Conservation (phyloP, 768 basidiomycete species). For the Panus rudis region DNA sequence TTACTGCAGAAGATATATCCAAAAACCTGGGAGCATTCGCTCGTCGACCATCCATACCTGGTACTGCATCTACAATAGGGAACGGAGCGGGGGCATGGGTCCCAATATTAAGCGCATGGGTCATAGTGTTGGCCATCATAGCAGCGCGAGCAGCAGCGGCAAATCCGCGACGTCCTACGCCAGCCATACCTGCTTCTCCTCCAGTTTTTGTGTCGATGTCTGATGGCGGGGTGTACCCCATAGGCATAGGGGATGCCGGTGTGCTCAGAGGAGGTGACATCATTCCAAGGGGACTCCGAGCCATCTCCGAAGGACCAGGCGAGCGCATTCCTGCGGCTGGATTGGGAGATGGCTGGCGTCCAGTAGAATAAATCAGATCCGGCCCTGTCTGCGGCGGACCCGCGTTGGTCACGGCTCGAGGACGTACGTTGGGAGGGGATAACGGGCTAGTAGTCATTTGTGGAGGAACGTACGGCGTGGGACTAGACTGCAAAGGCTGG, state of each 20-base stretch:
- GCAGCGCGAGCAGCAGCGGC: constrained; percentile 65
- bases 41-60: constrained; percentile 25
- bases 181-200: constrained; percentile 83
- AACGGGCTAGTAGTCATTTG: background rate
- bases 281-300: background rate
- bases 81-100: background rate
- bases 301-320: background rate
- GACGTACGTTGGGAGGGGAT: constrained; percentile 2
- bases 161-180: constrained; percentile 82
- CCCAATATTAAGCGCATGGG: background rate
- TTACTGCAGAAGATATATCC: constrained; percentile 20
- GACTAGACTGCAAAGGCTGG: constrained; percentile 14
- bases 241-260: constrained; percentile 2
- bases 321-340: background rate
- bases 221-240: constrained; percentile 10
- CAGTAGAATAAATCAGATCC: constrained; percentile 8
- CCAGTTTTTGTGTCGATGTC: constrained; percentile 66
- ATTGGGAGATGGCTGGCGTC: constrained; percentile 2
- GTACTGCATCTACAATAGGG: constrained; percentile 6
- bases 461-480: constrained; percentile 7
- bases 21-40: constrained; percentile 27
- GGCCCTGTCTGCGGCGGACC: constrained; percentile 3
- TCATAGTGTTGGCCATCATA: constrained; percentile 29
- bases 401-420: constrained; percentile 6
- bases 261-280: constrained; percentile 3